Conservation (phyloP, 1,139 yeast genomes). For the Lodderomyces beijingensis region DNA sequence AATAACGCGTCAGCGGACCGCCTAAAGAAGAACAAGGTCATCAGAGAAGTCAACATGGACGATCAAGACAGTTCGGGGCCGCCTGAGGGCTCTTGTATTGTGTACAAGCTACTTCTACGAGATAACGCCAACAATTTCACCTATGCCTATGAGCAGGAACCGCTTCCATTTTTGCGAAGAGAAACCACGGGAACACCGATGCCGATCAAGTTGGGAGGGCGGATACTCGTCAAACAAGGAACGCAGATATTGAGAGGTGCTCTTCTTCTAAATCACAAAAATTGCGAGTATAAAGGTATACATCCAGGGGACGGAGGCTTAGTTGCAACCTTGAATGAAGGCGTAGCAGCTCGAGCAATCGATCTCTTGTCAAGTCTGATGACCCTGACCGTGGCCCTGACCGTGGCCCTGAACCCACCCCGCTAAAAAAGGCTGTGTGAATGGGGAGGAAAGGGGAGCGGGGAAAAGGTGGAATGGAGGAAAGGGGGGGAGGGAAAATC, state of each 20-base stretch:
- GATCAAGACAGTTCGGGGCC: constrained; percentile 12
- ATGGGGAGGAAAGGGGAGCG: background rate
- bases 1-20: constrained; percentile 38
- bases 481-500: background rate
- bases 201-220: constrained; percentile 37
- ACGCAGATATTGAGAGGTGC: constrained; percentile 32
- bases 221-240: constrained; percentile 29
- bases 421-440: too few relatives aligned
- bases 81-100: constrained; percentile 6
- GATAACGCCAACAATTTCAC: constrained; percentile 30
- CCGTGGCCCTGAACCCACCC: too few relatives aligned
- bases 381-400: too few relatives aligned
- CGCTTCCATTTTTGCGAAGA: constrained; percentile 29
- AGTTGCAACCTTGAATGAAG: constrained; percentile 26
- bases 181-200: constrained; percentile 24
- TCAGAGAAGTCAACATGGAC: constrained; percentile 31
- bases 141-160: constrained; percentile 39
- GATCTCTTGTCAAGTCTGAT: constrained; percentile 11
- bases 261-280: constrained; percentile 24
- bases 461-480: background rate
- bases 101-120: constrained; percentile 32
- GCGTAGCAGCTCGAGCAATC: constrained; percentile 33
- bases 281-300: constrained; percentile 34
- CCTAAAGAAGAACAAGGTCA: constrained; percentile 18
- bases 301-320: constrained; percentile 21